These are phyloP conservation scores for Rossbeevera mucosa DNA, from an alignment of 768 basidiomycete species.

Conservation along the genomic window DNA sequence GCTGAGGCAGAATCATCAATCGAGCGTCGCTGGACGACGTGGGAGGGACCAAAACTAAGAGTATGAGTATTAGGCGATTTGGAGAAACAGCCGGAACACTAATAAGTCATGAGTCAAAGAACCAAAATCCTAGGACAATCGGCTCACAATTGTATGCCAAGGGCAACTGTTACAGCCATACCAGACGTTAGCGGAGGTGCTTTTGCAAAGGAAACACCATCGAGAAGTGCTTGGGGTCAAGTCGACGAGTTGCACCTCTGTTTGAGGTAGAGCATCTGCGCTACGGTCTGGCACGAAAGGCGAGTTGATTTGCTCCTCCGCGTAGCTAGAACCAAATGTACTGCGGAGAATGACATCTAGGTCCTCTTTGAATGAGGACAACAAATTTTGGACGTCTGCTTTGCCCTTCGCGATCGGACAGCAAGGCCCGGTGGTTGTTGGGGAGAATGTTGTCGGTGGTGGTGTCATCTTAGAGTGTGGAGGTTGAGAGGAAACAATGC, in stretches of 20 bases:
- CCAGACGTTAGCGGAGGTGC: constrained; percentile 21
- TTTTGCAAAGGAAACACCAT: constrained; percentile 32
- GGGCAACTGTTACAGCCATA: constrained; percentile 32
- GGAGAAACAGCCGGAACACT: constrained; percentile 28
- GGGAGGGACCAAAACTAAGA: constrained; percentile 30
- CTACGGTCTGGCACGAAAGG: neutral
- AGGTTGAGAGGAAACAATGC: constrained; percentile 14
- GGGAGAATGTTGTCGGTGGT: constrained; percentile 1
- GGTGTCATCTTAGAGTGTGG: constrained; percentile 2
- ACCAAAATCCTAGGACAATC: neutral
- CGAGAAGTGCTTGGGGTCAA: neutral
- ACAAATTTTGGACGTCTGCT: constrained; percentile 43
- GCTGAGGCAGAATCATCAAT: neutral
- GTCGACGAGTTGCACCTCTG: neutral
- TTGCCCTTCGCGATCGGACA: constrained; percentile 46
- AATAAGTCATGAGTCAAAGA: constrained; percentile 6
- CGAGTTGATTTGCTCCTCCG: neutral
- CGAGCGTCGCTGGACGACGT: constrained; percentile 22
- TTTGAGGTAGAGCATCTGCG: neutral
- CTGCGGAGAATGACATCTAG: constrained; percentile 43
- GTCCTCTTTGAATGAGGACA: constrained; percentile 50
- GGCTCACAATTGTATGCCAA: constrained; percentile 30
- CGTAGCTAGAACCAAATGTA: constrained; percentile 29
- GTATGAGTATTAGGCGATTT: constrained; percentile 27
- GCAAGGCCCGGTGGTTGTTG: constrained; percentile 23